Evolutionary conservation across 2,329 filamentous ascomycete species (phyloP).

Genomic region (Colletotrichum destructivum): DNA sequence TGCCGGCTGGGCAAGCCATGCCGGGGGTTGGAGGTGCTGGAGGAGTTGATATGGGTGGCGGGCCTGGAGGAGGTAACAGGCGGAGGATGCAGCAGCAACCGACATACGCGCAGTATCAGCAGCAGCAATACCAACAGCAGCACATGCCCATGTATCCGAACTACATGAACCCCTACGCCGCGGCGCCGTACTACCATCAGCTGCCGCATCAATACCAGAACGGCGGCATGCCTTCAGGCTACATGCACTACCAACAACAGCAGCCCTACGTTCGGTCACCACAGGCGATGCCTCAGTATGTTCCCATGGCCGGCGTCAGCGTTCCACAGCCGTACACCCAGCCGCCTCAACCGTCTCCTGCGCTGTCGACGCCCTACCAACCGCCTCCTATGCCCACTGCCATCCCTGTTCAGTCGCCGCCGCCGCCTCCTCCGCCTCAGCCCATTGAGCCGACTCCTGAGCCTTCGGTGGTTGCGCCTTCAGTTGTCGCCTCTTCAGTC

Average conservation of each 20-base stretch:
- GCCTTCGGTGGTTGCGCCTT: slow-evolving; percentile 36
- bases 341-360: slow-evolving; percentile 67
- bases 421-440: slow-evolving; percentile 44
- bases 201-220: slow-evolving; percentile 74
- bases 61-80: slow-evolving; percentile 51
- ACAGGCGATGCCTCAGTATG: slow-evolving; percentile 69
- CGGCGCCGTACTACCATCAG: slow-evolving; percentile 64
- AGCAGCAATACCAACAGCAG: slow-evolving; percentile 45
- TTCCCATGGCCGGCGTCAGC: slow-evolving; percentile 65
- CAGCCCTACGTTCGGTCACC: slow-evolving; percentile 63
- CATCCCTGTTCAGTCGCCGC: slow-evolving; percentile 65
- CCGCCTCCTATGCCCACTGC: slow-evolving; percentile 62
- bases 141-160: slow-evolving; percentile 61
- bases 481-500: slow-evolving; percentile 21
- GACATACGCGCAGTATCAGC: slow-evolving; percentile 50
- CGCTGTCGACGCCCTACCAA: slow-evolving; percentile 70
- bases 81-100: slow-evolving; percentile 57
- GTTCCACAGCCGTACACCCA: slow-evolving; percentile 64
- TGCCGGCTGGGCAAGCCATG: slow-evolving; percentile 81
- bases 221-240: slow-evolving; percentile 62
- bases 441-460: slow-evolving; percentile 35
- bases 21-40: slow-evolving; percentile 56
- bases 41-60: slow-evolving; percentile 53
- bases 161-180: slow-evolving; percentile 66
- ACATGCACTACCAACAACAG: slow-evolving; percentile 62